Percentiles rank a stretch among this genome's conserved stretches.
These are phyloP conservation scores for Spergularia bocconei DNA, from an alignment of 148 eudicot species.

Conservation along the genomic window DNA sequence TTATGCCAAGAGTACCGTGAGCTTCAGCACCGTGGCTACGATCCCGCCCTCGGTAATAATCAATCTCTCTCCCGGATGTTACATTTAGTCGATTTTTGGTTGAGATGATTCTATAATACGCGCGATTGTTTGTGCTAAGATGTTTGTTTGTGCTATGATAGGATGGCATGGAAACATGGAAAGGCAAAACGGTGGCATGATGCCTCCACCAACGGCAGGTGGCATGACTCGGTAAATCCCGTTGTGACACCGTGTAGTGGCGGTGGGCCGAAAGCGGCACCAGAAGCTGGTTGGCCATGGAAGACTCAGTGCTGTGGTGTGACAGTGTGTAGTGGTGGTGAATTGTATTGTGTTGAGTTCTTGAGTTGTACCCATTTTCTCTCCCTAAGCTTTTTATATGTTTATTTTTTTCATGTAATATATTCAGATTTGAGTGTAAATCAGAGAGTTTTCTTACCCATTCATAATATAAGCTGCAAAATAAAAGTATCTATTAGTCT, in stretches of 20 bases:
- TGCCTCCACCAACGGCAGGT: constrained; percentile 29
- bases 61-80: no score
- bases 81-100: neutral
- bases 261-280: neutral
- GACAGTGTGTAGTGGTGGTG: neutral
- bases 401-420: constrained; percentile 1
- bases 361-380: neutral
- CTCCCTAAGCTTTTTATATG: neutral
- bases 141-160: constrained; percentile 2
- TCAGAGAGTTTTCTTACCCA: neutral
- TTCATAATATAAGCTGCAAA: neutral
- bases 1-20: constrained; percentile 54
- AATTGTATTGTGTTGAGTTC: neutral
- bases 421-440: neutral
- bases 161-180: constrained; percentile 43
- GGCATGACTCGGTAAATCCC: constrained; percentile 35
- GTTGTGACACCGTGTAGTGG: neutral
- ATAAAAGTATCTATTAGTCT: neutral
- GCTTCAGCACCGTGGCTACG: constrained; percentile 44
- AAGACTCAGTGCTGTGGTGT: neutral
- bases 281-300: neutral
- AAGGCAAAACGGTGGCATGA: constrained; percentile 24
- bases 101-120: neutral
- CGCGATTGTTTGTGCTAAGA: neutral
- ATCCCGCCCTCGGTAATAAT: constrained; percentile 34